phyloP scores from a whole-genome alignment of 257 asterid genomes.

The Ilex asprella region DNA sequence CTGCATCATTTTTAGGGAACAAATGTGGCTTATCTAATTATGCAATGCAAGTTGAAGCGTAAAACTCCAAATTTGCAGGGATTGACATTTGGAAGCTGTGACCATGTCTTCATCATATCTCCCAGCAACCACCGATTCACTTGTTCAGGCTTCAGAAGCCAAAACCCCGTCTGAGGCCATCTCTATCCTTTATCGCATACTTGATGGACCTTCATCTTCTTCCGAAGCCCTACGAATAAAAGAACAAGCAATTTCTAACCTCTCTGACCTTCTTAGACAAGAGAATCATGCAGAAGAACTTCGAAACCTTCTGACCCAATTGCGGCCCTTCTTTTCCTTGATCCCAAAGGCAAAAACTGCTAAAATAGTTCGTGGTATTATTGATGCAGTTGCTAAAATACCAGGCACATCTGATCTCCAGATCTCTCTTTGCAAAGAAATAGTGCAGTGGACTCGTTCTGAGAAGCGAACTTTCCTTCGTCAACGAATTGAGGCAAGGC shows the following conservation, averaged over 20 bases:
- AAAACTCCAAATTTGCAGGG: constrained; percentile 16
- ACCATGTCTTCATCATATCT: constrained; percentile 32
- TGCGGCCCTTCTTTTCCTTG: constrained; percentile 35
- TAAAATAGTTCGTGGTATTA: constrained; percentile 35
- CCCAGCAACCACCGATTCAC: constrained; percentile 33
- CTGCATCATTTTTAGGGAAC: too few species aligned
- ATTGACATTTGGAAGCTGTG: neutral
- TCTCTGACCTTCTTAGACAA: constrained; percentile 38
- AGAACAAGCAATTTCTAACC: constrained; percentile 38
- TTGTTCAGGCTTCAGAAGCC: constrained; percentile 37
- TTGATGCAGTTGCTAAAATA: constrained; percentile 36
- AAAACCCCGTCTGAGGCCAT: constrained; percentile 31
- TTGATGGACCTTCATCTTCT: constrained; percentile 35
- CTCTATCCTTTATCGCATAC: constrained; percentile 27
- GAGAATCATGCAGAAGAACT: constrained; percentile 34
- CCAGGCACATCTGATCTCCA: constrained; percentile 40
- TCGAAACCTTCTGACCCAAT: constrained; percentile 22
- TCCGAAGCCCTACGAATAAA: constrained; percentile 35
- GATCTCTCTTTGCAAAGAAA: constrained; percentile 40
- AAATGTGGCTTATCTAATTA: too few species aligned
- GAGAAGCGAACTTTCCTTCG: constrained; percentile 48
- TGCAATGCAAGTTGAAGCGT: too few species aligned
- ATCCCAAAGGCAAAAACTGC: constrained; percentile 47
- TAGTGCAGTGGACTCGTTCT: constrained; percentile 37
- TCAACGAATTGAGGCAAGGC: constrained; percentile 40